Percentiles rank a stretch among this genome's conserved stretches.
Conservation (phyloP, 176 grass and related monocot species). For the Paspalum notatum region DNA sequence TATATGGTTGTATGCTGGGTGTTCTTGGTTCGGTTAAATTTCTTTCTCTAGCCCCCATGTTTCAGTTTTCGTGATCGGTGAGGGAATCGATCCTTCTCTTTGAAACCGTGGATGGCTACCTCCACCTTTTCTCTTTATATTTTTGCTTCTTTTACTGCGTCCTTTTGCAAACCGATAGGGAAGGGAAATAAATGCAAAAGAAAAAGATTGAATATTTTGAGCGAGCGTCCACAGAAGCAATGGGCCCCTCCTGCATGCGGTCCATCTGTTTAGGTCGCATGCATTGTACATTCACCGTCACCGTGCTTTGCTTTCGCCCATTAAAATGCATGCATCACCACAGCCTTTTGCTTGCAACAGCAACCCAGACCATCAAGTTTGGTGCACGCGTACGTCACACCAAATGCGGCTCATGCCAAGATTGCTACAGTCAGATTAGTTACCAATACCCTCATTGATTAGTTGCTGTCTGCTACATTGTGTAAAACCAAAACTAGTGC, state of each 20-base stretch:
- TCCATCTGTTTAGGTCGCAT: slow-evolving; percentile 47
- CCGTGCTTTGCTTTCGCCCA: slow-evolving; percentile 44
- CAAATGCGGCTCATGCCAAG: slow-evolving; percentile 57
- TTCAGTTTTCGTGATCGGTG: slow-evolving; percentile 24
- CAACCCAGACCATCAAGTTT: slow-evolving; percentile 49
- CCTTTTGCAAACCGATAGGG: slow-evolving; percentile 43
- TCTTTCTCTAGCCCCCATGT: background rate
- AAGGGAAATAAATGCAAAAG: slow-evolving; percentile 53
- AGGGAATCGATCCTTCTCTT: slow-evolving; percentile 36
- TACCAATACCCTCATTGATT: slow-evolving; percentile 14
- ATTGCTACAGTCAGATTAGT: slow-evolving; percentile 19
- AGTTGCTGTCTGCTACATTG: background rate
- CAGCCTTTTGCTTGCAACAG: slow-evolving; percentile 48
- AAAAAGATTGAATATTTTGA: slow-evolving; percentile 41
- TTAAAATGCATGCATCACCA: slow-evolving; percentile 56
- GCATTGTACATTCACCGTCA: slow-evolving; percentile 48
- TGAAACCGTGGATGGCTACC: slow-evolving; percentile 44
- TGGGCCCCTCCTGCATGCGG: slow-evolving; percentile 50
- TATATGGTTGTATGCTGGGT: background rate
- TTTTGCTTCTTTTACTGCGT: slow-evolving; percentile 44
- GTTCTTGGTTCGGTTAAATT: background rate
- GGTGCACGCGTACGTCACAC: slow-evolving; percentile 38
- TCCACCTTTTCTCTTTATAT: slow-evolving; percentile 28
- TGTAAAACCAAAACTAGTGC: slow-evolving; percentile 6
- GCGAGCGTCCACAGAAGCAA: slow-evolving; percentile 14